phyloP scores from a whole-genome alignment of 441 rosid species.

The Pelargonium australe region DNA sequence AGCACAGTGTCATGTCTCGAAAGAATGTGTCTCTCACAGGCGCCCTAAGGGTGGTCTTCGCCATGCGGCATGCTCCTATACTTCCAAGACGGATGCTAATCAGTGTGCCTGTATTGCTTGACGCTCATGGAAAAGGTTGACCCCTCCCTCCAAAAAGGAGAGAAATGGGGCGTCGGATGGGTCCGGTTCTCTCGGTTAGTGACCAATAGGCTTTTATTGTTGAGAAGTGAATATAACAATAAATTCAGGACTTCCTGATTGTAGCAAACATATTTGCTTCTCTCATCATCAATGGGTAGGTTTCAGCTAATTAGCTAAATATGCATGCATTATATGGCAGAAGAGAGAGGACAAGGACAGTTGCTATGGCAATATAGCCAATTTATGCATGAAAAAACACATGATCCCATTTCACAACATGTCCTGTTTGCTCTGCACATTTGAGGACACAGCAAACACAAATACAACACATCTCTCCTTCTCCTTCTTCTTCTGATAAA shows the following conservation, averaged over 20 bases:
- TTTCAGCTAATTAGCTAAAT: conserved; percentile 32
- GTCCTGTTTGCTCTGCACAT: conserved; percentile 3
- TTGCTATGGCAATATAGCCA: neutral
- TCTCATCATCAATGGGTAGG: conserved; percentile 18
- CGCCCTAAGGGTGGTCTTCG: too few relatives aligned
- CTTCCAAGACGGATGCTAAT: too few relatives aligned
- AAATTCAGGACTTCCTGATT: conserved; percentile 34
- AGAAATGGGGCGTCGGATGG: too few relatives aligned
- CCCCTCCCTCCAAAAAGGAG: too few relatives aligned
- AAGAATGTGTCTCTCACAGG: too few relatives aligned
- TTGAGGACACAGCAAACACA: neutral
- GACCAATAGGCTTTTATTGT: too few relatives aligned
- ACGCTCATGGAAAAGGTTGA: too few relatives aligned
- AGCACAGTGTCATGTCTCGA: too few relatives aligned
- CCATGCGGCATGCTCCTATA: too few relatives aligned
- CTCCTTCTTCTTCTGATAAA: neutral
- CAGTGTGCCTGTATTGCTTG: too few relatives aligned
- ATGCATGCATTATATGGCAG: neutral
- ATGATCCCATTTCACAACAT: conserved; percentile 2
- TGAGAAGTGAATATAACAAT: conserved; percentile 15
- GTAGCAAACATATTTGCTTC: neutral
- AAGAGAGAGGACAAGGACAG: conserved; percentile 3
- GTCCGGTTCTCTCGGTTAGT: too few relatives aligned
- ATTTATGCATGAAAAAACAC: neutral
- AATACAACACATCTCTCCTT: neutral